Conservation (phyloP, 2,329 filamentous ascomycete genomes). For the Fusarium acutatum region DNA sequence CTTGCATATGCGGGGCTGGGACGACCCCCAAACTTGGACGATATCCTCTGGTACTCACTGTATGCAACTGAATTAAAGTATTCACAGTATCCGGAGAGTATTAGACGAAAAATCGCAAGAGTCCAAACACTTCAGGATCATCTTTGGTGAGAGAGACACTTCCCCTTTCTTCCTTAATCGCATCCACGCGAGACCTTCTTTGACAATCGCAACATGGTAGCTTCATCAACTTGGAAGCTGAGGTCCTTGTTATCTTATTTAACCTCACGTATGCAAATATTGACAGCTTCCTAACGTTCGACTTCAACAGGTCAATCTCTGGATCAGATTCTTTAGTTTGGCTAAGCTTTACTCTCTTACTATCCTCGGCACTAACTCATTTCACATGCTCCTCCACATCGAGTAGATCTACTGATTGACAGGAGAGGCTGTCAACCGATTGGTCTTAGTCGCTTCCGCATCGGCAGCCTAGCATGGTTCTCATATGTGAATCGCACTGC, state of each 20-base stretch:
- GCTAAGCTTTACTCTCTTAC: no score
- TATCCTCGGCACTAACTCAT: fast-evolving
- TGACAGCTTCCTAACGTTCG: neutral
- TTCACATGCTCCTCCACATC: fast-evolving
- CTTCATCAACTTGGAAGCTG: neutral
- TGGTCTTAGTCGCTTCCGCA: neutral
- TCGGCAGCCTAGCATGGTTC: no score
- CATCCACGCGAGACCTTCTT: fast-evolving
- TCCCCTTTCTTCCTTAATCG: neutral
- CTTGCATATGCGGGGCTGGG: neutral
- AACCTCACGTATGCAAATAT: fast-evolving
- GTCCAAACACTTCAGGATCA: fast-evolving
- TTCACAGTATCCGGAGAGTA: fast-evolving
- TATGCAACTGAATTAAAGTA: fast-evolving
- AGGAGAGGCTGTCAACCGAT: neutral
- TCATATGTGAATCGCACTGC: no score
- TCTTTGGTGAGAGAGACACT: no score
- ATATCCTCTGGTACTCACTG: neutral
- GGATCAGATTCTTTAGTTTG: fast-evolving
- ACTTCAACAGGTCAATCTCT: fast-evolving
- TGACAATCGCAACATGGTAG: neutral
- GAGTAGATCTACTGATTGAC: neutral
- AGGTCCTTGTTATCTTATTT: fast-evolving
- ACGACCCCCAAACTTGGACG: neutral
- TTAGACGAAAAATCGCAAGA: fast-evolving